These are phyloP conservation scores for Rhodomyrtus psidioides DNA, from an alignment of 441 rosid genomes.

Conservation along the genomic window DNA sequence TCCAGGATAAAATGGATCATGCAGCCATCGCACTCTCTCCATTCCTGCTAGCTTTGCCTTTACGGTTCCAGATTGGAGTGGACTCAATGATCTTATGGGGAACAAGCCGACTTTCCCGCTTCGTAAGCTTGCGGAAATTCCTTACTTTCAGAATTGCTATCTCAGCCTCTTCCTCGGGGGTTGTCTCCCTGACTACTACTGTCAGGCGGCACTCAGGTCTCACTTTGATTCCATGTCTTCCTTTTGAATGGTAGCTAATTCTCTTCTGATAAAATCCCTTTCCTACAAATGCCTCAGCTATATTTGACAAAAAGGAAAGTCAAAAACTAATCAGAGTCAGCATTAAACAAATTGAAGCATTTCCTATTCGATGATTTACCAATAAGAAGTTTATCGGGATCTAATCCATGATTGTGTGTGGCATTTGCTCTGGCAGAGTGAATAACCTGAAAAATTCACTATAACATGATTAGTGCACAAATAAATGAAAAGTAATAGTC, in stretches of 20 bases:
- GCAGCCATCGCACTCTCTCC: slow-evolving; percentile 15
- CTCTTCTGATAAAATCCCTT: slow-evolving; percentile 74
- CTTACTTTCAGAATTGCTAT: slow-evolving; percentile 70
- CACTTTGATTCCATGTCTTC: slow-evolving; percentile 45
- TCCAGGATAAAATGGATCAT: slow-evolving; percentile 1
- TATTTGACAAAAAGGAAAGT: neutral
- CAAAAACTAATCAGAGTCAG: neutral
- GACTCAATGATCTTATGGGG: slow-evolving; percentile 84
- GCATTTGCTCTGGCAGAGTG: slow-evolving; percentile 95
- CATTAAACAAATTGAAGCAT: neutral
- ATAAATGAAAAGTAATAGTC: neutral
- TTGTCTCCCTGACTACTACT: slow-evolving; percentile 71
- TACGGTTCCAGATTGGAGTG: slow-evolving; percentile 81
- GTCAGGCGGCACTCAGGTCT: slow-evolving; percentile 77
- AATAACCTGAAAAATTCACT: slow-evolving; percentile 41
- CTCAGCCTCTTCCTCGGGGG: slow-evolving; percentile 79
- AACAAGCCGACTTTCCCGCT: slow-evolving; percentile 50
- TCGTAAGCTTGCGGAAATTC: slow-evolving; percentile 59
- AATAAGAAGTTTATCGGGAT: slow-evolving; percentile 74
- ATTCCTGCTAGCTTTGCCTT: slow-evolving; percentile 22
- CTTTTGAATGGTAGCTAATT: slow-evolving; percentile 53
- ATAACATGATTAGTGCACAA: neutral
- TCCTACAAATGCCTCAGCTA: slow-evolving; percentile 94
- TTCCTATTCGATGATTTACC: slow-evolving; percentile 32
- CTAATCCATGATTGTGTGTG: slow-evolving; percentile 80